These are phyloP conservation scores for Vigna trinervia DNA, from an alignment of 306 rosid genomes.

Conservation along the genomic window DNA sequence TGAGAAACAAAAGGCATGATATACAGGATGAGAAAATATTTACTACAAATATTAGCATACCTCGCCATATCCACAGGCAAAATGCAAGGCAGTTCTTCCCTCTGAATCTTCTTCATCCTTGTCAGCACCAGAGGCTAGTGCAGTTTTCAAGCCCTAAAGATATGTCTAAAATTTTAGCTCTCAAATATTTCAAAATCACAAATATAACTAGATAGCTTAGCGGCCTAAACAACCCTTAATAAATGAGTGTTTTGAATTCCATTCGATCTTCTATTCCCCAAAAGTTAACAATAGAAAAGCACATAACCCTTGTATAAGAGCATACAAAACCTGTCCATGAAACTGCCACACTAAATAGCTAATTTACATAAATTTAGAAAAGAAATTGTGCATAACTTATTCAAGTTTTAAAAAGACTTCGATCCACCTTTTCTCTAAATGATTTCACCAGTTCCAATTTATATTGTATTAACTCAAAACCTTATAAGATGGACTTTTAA, in stretches of 20 bases:
- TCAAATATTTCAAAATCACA: conserved; percentile 34
- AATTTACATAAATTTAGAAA: neutral
- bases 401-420: neutral
- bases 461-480: neutral
- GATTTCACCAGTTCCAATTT: neutral
- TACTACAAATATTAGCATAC: conserved; percentile 54
- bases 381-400: neutral
- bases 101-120: conserved; percentile 98
- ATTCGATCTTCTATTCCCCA: conserved; percentile 5
- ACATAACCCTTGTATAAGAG: neutral
- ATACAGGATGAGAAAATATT: conserved; percentile 17
- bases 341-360: conserved; percentile 1
- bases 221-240: conserved; percentile 21
- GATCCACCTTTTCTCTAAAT: conserved; percentile 1
- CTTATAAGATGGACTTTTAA: neutral
- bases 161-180: conserved; percentile 36
- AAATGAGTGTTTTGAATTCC: neutral
- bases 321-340: neutral
- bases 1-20: neutral
- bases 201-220: conserved; percentile 21
- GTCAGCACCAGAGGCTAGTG: conserved; percentile 84
- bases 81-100: conserved; percentile 98
- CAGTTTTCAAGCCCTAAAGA: conserved; percentile 85
- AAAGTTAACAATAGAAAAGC: conserved; percentile 13
- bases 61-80: conserved; percentile 99